These are phyloP conservation scores for Fusarium burgessii DNA, from an alignment of 2,329 filamentous ascomycete genomes.

Conservation along the genomic window DNA sequence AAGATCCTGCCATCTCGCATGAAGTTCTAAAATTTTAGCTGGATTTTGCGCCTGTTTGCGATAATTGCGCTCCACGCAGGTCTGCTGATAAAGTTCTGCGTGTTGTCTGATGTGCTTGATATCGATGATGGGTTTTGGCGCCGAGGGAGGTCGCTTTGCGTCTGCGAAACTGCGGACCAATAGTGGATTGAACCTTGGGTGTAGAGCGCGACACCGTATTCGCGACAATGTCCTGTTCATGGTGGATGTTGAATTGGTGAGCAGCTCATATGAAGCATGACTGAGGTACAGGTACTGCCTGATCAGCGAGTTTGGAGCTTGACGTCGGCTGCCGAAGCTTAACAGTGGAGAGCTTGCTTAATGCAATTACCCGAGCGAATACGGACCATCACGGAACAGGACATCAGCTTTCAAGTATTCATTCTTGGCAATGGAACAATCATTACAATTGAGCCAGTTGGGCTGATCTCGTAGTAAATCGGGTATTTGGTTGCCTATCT, in stretches of 20 bases:
- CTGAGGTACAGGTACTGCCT: slow-evolving; percentile 6
- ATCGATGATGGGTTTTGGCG: slow-evolving; percentile 83
- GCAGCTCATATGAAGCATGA: slow-evolving; percentile 40
- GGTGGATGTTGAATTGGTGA: slow-evolving; percentile 38
- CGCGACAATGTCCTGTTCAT: slow-evolving; percentile 50
- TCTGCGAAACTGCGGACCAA: slow-evolving; percentile 44
- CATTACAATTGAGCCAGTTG: slow-evolving; percentile 2
- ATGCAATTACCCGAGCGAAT: slow-evolving; percentile 50
- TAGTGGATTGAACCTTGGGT: slow-evolving; percentile 22
- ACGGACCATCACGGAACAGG: slow-evolving; percentile 27
- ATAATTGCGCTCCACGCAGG: slow-evolving; percentile 90
- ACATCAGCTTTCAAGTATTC: slow-evolving; percentile 4
- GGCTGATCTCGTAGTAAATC: neutral
- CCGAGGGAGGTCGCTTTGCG: slow-evolving; percentile 71
- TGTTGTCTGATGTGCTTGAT: slow-evolving; percentile 92
- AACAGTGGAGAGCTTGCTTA: slow-evolving; percentile 38
- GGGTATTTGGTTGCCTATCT: slow-evolving; percentile 31
- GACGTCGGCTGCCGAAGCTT: slow-evolving; percentile 35
- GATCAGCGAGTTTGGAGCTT: slow-evolving; percentile 31
- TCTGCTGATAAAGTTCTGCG: slow-evolving; percentile 81
- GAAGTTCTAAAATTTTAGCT: slow-evolving; percentile 65
- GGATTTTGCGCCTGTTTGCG: slow-evolving; percentile 65
- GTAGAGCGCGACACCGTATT: slow-evolving; percentile 43
- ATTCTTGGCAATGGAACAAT: slow-evolving; percentile 6
- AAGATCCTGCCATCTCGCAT: slow-evolving; percentile 68